These are phyloP conservation scores for Emergomyces orientalis DNA, from an alignment of 2,329 filamentous ascomycete species.

Conservation along the genomic window DNA sequence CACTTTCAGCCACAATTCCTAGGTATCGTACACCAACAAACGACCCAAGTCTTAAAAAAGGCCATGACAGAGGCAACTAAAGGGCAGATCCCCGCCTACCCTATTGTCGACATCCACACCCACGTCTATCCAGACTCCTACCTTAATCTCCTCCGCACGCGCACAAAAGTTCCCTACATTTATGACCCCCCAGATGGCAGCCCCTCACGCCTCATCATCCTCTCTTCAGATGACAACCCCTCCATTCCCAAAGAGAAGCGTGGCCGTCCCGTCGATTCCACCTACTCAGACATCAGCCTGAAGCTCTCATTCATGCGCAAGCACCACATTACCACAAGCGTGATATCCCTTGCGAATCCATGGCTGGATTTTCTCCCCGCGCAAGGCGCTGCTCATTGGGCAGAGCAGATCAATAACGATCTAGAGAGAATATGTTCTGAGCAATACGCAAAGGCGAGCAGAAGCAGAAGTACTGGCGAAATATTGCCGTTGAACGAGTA, in stretches of 20 bases:
- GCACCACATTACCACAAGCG: constrained; percentile 71
- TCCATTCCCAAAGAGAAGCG: constrained; percentile 39
- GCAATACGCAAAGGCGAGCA: constrained; percentile 5
- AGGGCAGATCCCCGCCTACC: constrained; percentile 17
- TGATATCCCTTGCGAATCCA: constrained; percentile 83
- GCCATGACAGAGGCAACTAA: constrained; percentile 1
- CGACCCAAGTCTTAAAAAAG: background rate
- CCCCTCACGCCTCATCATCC: constrained; percentile 38
- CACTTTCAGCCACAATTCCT: background rate
- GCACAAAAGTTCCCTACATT: constrained; percentile 40
- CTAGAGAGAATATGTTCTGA: constrained; percentile 60
- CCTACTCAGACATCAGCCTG: constrained; percentile 69
- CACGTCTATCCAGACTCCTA: constrained; percentile 55
- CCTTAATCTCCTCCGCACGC: constrained; percentile 47
- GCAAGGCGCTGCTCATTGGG: constrained; percentile 53
- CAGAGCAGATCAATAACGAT: constrained; percentile 64
- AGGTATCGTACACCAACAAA: background rate
- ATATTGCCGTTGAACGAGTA: constrained; percentile 36
- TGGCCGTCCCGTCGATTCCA: constrained; percentile 71
- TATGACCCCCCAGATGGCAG: constrained; percentile 29
- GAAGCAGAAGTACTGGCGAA: background rate
- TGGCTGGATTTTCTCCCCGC: constrained; percentile 78
- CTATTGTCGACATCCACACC: constrained; percentile 52
- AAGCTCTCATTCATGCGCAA: constrained; percentile 84
- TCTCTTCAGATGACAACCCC: constrained; percentile 38